Evolutionary conservation across 2,329 filamentous ascomycete species (phyloP).

Genomic region (Diaporthe humulicola): DNA sequence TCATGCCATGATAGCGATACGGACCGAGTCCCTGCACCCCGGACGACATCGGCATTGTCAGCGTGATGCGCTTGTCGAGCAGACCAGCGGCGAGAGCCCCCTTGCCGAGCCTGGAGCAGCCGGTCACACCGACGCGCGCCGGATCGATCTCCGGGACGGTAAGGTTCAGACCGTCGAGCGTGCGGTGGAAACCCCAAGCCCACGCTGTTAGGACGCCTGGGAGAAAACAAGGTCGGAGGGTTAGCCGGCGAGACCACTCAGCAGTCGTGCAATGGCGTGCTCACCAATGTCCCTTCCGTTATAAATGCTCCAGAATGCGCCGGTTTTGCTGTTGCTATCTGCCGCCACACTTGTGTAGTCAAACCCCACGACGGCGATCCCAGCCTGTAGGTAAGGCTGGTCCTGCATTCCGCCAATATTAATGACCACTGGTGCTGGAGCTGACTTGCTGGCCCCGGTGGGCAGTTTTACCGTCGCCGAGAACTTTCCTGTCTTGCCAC

Average conservation of each 20-base stretch:
- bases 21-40: constrained; percentile 68
- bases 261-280: constrained; percentile 30
- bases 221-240: not conserved
- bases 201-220: constrained; percentile 64
- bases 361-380: constrained; percentile 63
- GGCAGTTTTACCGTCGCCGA: constrained; percentile 58
- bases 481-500: constrained; percentile 59
- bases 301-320: constrained; percentile 63
- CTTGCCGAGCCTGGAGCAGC: constrained; percentile 68
- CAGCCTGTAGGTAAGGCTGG: constrained; percentile 59
- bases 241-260: not conserved
- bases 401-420: constrained; percentile 64
- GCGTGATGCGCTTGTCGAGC: constrained; percentile 64
- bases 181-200: constrained; percentile 68
- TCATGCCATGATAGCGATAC: constrained; percentile 62
- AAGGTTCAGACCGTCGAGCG: constrained; percentile 64
- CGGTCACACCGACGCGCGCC: constrained; percentile 60
- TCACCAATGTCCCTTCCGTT: constrained; percentile 62
- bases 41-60: constrained; percentile 69
- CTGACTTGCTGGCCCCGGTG: constrained; percentile 48
- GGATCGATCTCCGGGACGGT: constrained; percentile 61
- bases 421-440: constrained; percentile 60
- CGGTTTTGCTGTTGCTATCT: constrained; percentile 63
- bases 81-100: constrained; percentile 66
- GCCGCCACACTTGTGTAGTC: constrained; percentile 62